Percentiles rank a stretch among this genome's conserved stretches.
Evolutionary conservation across 805 yeast species (phyloP).

Genomic region (Kodamaea neixiangensis): DNA sequence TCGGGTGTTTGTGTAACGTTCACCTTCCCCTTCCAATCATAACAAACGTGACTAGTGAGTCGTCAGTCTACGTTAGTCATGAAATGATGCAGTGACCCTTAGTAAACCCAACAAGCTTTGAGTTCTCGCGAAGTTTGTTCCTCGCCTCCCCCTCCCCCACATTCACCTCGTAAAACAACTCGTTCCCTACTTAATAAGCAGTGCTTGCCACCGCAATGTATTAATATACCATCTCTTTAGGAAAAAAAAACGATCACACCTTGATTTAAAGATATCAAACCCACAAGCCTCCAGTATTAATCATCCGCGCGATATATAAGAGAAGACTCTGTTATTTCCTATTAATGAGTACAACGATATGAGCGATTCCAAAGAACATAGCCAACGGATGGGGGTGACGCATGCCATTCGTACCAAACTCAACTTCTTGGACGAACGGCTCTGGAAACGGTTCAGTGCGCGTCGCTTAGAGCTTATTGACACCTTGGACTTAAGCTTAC

Average conservation of each 20-base stretch:
- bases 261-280: background rate
- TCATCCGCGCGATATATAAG: background rate
- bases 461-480: conserved; percentile 88
- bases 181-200: background rate
- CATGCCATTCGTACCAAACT: conserved; percentile 60
- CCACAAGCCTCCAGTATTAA: background rate
- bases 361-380: conserved; percentile 15
- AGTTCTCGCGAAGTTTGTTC: background rate
- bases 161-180: background rate
- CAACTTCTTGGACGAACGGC: conserved; percentile 74
- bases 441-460: conserved; percentile 91
- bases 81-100: background rate
- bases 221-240: background rate
- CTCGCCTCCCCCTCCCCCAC: background rate
- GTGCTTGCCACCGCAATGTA: background rate
- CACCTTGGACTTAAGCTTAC: conserved; percentile 57
- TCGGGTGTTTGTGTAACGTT: background rate
- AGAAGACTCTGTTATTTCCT: background rate
- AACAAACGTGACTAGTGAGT: conserved; percentile 5
- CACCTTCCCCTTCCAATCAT: background rate
- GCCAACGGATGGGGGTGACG: conserved; percentile 51
- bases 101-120: background rate
- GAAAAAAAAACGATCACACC: conserved; percentile 3
- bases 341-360: conserved; percentile 4
- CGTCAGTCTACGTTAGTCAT: background rate